Evolutionary conservation across 2,329 filamentous ascomycete species (phyloP).

Genomic region (Aspergillus terreus): DNA sequence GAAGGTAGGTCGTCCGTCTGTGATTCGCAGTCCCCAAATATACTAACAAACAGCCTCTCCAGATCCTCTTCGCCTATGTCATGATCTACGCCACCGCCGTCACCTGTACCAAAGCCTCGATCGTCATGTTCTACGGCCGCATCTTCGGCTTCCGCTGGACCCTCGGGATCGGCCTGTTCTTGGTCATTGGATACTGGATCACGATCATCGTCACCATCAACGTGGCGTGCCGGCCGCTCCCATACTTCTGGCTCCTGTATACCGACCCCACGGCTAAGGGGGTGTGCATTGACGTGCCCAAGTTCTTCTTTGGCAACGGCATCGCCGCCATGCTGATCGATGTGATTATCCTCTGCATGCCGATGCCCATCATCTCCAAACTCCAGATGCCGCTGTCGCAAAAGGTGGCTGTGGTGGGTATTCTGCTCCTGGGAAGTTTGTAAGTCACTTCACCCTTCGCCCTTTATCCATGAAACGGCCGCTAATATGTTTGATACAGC

Average conservation of each 20-base stretch:
- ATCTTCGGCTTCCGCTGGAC: conserved; percentile 1
- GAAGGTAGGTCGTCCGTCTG: not conserved
- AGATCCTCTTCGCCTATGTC: conserved; percentile 2
- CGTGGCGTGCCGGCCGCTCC: not conserved
- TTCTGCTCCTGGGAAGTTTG: conserved; percentile 1
- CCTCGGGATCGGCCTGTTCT: not conserved
- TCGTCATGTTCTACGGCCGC: conserved; percentile 3
- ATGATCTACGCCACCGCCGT: conserved; percentile 2
- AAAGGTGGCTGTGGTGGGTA: not conserved
- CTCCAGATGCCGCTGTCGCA: not conserved
- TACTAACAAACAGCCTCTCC: not conserved
- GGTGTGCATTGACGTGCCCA: not conserved
- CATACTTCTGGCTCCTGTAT: conserved; percentile 1
- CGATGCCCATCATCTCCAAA: not conserved
- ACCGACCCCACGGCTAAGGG: not conserved
- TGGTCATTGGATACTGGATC: not conserved
- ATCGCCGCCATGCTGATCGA: not conserved
- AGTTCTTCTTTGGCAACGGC: conserved; percentile 2
- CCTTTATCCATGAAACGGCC: too few relatives aligned
- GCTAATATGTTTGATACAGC: not conserved
- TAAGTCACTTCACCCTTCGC: not conserved
- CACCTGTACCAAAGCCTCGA: conserved; percentile 3
- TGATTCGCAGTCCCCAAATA: not conserved
- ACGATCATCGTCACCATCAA: not conserved
- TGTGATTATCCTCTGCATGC: not conserved